Percentiles rank a stretch among this genome's conserved stretches.
Conservation (phyloP, 208 protist species). For the Giardia duodenalis region DNA sequence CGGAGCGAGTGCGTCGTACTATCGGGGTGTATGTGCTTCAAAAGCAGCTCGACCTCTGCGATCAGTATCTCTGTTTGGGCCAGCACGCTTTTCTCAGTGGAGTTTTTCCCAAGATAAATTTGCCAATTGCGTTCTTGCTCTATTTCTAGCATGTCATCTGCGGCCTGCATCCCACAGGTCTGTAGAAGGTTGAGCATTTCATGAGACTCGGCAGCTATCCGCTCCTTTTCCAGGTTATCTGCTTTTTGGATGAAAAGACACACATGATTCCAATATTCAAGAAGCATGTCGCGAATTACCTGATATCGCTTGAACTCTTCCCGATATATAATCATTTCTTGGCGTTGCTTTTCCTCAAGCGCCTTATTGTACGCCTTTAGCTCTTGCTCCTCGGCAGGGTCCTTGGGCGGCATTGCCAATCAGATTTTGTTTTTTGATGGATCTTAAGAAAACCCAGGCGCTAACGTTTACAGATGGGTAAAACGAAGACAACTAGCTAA, state of each 20-base stretch:
- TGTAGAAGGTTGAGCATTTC: background rate
- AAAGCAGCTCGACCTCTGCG: background rate
- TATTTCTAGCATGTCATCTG: background rate
- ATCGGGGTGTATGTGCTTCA: background rate
- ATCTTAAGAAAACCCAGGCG: too few relatives aligned
- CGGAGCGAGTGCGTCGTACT: background rate
- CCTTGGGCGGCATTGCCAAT: background rate
- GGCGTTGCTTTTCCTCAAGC: constrained; percentile 1
- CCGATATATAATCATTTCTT: background rate
- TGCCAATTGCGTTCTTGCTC: background rate
- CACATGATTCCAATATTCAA: background rate
- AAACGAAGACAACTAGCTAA: too few relatives aligned
- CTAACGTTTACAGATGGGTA: too few relatives aligned
- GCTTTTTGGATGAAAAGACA: background rate
- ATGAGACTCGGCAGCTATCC: background rate
- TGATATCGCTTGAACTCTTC: background rate
- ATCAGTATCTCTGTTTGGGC: background rate
- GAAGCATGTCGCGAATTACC: background rate
- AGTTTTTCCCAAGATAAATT: background rate
- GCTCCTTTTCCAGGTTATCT: background rate
- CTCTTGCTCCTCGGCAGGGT: background rate
- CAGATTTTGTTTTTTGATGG: too few relatives aligned
- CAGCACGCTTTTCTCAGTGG: background rate
- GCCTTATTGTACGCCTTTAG: background rate
- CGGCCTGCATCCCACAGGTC: background rate